Base-by-base conservation (phyloP, 345 rosid genomes). In the Anastatica hierochuntica region DNA sequence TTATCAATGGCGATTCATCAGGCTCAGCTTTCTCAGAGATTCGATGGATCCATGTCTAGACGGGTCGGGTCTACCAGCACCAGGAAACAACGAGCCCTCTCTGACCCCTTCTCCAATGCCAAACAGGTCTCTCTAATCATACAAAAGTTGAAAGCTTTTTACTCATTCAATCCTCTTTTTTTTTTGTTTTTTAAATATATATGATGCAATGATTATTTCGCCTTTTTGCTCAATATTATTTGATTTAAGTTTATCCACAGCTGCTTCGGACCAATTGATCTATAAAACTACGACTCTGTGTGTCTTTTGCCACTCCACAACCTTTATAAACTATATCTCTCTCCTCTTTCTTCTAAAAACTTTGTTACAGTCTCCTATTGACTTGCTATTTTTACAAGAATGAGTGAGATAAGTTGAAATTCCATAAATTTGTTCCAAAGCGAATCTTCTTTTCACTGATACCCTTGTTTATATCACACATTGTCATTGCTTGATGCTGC, bases 1-100 rank as follows among this genome's bases (percentile, higher is more conserved):
- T 54, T 92, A 8, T 92, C 98, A 17, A 82, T 87, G 98, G 98
- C 86, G 24, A 73, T 84, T 61, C 94, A 87, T 15, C 98, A 90
- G 68, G 83, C 82, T 53, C 88, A 78, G 41, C 66, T 80, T 68
- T 92, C 98, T 53, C 98, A 83, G 77, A 73, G 98, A 72, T 84
- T 84, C 30, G 96, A 92, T 5, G 96, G 98, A 74, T 92, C 98
- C 79, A 87, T 92, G 89, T 92, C 98, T 11, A 75, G 96, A 56
- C 76, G 96, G 56, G 76, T 79, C 58, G 84, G 95, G 64, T 80
- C 90, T 49, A n/a, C n/a, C n/a, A n/a, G n/a, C n/a, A n/a, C n/a
- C n/a, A 49, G 63, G 34, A 73, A 89, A 57, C 74, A 87, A 39
- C 75, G 77, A 31, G 71, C 69, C 23, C 78, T 71, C 43, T 49